Evolutionary conservation across 2,329 filamentous ascomycete species (phyloP).

Genomic region (Colletotrichum filicis): DNA sequence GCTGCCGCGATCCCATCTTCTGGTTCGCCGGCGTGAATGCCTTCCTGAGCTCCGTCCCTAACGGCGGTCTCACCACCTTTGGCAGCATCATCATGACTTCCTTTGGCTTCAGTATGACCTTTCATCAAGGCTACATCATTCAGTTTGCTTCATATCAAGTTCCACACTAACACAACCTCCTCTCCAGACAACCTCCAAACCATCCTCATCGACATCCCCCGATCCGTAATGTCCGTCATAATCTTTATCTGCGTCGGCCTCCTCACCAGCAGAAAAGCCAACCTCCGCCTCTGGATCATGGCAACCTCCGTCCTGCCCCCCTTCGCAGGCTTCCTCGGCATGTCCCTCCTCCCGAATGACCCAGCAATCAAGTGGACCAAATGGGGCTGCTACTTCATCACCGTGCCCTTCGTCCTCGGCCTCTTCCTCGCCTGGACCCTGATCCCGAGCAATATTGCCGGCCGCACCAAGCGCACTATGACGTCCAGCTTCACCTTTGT

Average conservation of each 20-base stretch:
- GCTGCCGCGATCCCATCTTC: constrained; percentile 48
- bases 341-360: constrained; percentile 48
- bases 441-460: constrained; percentile 57
- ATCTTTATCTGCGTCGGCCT: constrained; percentile 49
- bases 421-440: constrained; percentile 33
- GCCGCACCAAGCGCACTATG: constrained; percentile 58
- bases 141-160: too few relatives aligned
- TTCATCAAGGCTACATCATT: too few relatives aligned
- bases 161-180: not conserved
- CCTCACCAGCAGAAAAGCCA: constrained; percentile 44
- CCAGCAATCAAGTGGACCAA: constrained; percentile 49
- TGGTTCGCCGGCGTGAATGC: constrained; percentile 51
- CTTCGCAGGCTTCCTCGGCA: constrained; percentile 48
- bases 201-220: constrained; percentile 49
- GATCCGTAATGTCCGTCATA: constrained; percentile 45
- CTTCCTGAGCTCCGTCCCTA: constrained; percentile 48
- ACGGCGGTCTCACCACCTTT: constrained; percentile 49
- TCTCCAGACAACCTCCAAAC: constrained; percentile 46
- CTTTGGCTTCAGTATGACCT: constrained; percentile 47
- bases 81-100: constrained; percentile 46
- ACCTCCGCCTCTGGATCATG: constrained; percentile 51
- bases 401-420: constrained; percentile 42
- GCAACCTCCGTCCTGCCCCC: constrained; percentile 48
- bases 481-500: constrained; percentile 57
- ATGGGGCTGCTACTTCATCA: constrained; percentile 51